Evolutionary conservation across 1,284 basidiomycete species (phyloP), one percentile per base, ranked within the genome.

Genomic region (Apiotrichum sp.): DNA sequence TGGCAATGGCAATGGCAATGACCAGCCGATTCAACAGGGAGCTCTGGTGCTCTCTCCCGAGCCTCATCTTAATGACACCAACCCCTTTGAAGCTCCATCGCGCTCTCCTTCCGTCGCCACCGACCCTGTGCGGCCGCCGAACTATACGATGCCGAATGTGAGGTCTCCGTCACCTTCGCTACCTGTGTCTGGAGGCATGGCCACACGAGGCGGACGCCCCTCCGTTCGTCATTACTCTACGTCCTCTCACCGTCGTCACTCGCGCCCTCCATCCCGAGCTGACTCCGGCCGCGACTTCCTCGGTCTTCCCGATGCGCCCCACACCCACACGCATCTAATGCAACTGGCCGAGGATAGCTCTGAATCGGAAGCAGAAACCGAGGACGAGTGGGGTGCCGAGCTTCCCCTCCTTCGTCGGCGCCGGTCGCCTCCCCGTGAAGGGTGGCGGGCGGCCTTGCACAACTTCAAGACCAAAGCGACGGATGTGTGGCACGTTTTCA

Each of bases 401-500:
- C 53, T 52, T 4, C 53, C 53, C 1, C 36, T 35, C 13, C 51
- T 59, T 29, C 53, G 58, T 44, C 50, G 58, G 29, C 53, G 58
- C 14, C 14, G 35, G 6, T 47, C 47, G 4, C 58, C 58, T 1
- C 35, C 41, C 4, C 31, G 16, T 5, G 40, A 52, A 8, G 22
- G 38, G 8, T 8, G 9, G 13, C 35, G 16, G 3, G 53, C 42
- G 0, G 29, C 16, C 7, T 47, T 11, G 33, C 38, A 29, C 42
- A 40, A 45, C 13, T 13, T 40, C 13, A 74, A 71, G 29, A 31
- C 75, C 2, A 59, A 58, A 14, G 73, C 72, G 14, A 46, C 66
- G 5, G 78, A 80, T 66, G 45, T 34, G 13, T 61, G 59, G 59
- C 5, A 69, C 13, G 76, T 77, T 0, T 70, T 92, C 62, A 83